phyloP scores from a whole-genome alignment of 164 flowering plant species.

The Chimonanthus praecox region DNA sequence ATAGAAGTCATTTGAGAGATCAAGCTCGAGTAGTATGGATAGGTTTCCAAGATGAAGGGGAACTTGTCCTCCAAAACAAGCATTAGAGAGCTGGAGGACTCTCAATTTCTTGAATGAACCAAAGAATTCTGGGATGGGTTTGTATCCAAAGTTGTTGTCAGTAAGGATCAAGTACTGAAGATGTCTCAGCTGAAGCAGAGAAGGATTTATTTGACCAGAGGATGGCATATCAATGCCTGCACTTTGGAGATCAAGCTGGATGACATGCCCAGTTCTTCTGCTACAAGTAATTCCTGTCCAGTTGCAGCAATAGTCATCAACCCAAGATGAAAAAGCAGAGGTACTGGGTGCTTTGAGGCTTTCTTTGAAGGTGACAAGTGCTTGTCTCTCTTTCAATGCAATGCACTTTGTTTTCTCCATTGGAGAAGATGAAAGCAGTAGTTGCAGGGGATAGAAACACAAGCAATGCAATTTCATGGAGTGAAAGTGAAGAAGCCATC shows the following conservation, averaged over 20 bases:
- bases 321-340: conserved; percentile 9
- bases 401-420: not conserved
- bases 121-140: conserved; percentile 8
- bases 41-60: conserved; percentile 16
- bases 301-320: conserved; percentile 1
- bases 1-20: not conserved
- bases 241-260: not conserved
- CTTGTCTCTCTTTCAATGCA: conserved; percentile 7
- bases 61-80: not conserved
- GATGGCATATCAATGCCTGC: too few species aligned
- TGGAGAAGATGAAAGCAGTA: not conserved
- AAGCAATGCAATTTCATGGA: not conserved
- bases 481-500: too few species aligned
- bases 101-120: conserved; percentile 7
- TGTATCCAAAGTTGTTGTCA: not conserved
- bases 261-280: conserved; percentile 6
- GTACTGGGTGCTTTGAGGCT: not conserved
- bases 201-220: conserved; percentile 7
- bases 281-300: conserved; percentile 8
- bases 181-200: conserved; percentile 9
- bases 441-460: not conserved
- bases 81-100: not conserved
- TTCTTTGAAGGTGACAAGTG: conserved; percentile 6
- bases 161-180: conserved; percentile 3
- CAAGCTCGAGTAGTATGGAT: conserved; percentile 8